phyloP scores from a whole-genome alignment of 2,329 filamentous ascomycete species.

The Alternaria brassicicola region DNA sequence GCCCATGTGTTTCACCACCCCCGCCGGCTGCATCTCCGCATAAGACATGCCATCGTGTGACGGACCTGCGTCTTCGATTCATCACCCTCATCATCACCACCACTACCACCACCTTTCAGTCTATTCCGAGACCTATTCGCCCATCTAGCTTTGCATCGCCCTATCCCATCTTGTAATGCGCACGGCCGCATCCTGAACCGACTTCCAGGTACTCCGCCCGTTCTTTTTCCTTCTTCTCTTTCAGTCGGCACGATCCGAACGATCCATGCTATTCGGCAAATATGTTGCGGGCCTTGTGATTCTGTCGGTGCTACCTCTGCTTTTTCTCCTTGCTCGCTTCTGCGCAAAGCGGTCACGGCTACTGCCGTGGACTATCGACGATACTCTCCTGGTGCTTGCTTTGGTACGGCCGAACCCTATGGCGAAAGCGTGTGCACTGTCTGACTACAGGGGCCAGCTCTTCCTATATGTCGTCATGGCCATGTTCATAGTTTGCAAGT shows the following conservation, averaged over 20 bases:
- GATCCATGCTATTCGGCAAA: constrained; percentile 15
- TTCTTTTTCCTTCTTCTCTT: background rate
- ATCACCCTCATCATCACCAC: background rate
- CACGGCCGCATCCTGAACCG: constrained; percentile 10
- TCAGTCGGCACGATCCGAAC: background rate
- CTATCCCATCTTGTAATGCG: constrained; percentile 11
- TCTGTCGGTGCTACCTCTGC: constrained; percentile 23
- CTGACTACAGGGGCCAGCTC: constrained; percentile 14
- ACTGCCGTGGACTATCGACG: constrained; percentile 26
- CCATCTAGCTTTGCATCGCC: constrained; percentile 1
- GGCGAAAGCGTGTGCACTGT: background rate
- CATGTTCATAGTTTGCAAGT: constrained; percentile 24
- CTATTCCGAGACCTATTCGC: constrained; percentile 8
- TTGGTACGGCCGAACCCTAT: constrained; percentile 16
- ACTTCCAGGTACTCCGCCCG: constrained; percentile 5
- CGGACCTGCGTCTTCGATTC: background rate
- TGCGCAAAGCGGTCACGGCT: constrained; percentile 26
- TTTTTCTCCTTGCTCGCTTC: constrained; percentile 29
- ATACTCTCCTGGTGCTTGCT: constrained; percentile 29
- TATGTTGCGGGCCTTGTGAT: constrained; percentile 21
- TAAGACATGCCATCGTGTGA: background rate
- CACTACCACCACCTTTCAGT: background rate
- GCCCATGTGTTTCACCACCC: constrained; percentile 22
- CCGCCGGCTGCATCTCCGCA: constrained; percentile 9
- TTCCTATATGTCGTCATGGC: constrained; percentile 24